phyloP scores from a whole-genome alignment of 352 stramenopile genomes.

The Phytophthora cactorum region DNA sequence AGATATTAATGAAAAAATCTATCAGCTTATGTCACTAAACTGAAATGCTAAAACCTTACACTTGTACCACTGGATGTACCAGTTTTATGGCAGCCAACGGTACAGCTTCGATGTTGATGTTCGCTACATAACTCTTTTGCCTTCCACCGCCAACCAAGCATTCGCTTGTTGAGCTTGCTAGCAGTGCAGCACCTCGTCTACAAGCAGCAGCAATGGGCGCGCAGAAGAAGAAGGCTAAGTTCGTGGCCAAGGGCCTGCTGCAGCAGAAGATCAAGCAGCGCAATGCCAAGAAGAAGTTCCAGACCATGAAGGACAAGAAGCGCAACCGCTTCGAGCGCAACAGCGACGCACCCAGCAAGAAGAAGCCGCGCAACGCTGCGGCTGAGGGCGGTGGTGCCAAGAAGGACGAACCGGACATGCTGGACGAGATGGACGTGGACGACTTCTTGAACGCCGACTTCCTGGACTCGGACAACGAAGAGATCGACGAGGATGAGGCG shows the following conservation, averaged over 20 bases:
- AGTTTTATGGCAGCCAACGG: too few relatives aligned
- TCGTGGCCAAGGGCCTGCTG: conserved; percentile 85
- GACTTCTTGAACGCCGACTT: conserved; percentile 88
- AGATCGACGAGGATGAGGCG: conserved; percentile 32
- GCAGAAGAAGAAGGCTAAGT: conserved; percentile 90
- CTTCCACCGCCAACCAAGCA: conserved; percentile 33
- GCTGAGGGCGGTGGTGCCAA: conserved; percentile 26
- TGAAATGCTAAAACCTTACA: not conserved
- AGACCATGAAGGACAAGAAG: conserved; percentile 83
- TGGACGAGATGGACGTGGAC: conserved; percentile 90
- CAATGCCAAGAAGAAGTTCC: conserved; percentile 86
- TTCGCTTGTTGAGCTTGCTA: conserved; percentile 26
- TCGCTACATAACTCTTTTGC: not conserved
- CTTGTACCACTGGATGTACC: too few relatives aligned
- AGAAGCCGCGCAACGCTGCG: conserved; percentile 44
- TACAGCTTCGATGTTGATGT: not conserved
- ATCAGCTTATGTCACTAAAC: not conserved
- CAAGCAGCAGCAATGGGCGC: conserved; percentile 49
- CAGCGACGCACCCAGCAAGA: conserved; percentile 65
- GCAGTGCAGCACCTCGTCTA: not conserved
- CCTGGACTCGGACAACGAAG: conserved; percentile 71
- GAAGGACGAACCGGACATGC: conserved; percentile 78
- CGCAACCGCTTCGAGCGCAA: conserved; percentile 68
- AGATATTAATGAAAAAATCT: too few relatives aligned
- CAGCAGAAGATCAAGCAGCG: conserved; percentile 84